phyloP scores from a whole-genome alignment of 805 yeast genomes.

The Geotrichum ghanense region DNA sequence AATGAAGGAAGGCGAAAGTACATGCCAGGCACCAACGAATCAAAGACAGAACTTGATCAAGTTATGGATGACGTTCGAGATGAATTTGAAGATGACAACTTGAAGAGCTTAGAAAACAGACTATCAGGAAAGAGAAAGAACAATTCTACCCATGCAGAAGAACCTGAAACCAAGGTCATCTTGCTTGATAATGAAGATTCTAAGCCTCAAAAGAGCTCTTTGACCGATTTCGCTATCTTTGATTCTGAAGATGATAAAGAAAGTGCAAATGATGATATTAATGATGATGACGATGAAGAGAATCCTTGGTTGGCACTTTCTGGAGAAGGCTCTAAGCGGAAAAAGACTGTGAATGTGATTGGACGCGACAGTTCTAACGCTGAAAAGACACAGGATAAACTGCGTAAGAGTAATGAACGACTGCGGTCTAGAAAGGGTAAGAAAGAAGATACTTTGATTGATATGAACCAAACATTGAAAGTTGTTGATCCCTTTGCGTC shows the following conservation, averaged over 20 bases:
- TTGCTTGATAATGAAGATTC: constrained; percentile 12
- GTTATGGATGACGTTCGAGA: constrained; percentile 20
- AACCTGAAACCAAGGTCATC: constrained; percentile 5
- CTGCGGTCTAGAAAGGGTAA: constrained; percentile 20
- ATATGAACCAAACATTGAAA: constrained; percentile 37
- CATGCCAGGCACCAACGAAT: constrained; percentile 47
- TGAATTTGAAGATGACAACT: constrained; percentile 14
- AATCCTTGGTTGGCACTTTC: constrained; percentile 27
- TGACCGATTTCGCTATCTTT: constrained; percentile 3
- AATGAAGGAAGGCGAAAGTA: constrained; percentile 77
- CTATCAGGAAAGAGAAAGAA: constrained; percentile 7
- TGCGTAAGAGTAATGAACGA: constrained; percentile 29
- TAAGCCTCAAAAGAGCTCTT: constrained; percentile 3
- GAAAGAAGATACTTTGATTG: constrained; percentile 18
- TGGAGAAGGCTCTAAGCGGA: constrained; percentile 38
- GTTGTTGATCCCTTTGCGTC: constrained; percentile 37
- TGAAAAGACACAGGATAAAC: constrained; percentile 30
- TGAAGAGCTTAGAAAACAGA: constrained; percentile 5
- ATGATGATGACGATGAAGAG: constrained; percentile 14
- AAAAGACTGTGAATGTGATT: constrained; percentile 35
- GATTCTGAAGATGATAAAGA: constrained; percentile 6
- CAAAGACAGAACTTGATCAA: constrained; percentile 19
- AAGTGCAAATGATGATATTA: constrained; percentile 3
- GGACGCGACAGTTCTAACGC: constrained; percentile 39
- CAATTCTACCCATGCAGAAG: constrained; percentile 1